These are phyloP conservation scores for Nakataea oryzae DNA, from an alignment of 2,329 filamentous ascomycete species.

Conservation along the genomic window DNA sequence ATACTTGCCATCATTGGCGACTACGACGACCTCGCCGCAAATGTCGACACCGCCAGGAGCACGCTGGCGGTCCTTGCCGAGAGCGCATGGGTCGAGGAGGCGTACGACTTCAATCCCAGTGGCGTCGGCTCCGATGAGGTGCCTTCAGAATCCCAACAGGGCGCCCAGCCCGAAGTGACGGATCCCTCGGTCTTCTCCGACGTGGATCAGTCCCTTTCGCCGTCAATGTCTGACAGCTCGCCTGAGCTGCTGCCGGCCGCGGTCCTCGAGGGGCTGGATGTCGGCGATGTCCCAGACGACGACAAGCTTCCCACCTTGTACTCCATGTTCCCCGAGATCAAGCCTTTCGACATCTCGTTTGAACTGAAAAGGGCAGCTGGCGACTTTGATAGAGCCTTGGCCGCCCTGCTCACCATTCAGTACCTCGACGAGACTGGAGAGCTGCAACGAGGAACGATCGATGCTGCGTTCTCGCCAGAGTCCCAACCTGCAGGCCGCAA, in stretches of 20 bases:
- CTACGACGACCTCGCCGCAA: conserved; percentile 46
- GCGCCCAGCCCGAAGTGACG: not conserved
- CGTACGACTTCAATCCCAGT: conserved; percentile 68
- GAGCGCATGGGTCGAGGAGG: conserved; percentile 55
- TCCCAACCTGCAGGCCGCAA: conserved; percentile 3
- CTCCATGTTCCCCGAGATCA: conserved; percentile 63
- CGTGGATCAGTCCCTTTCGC: not conserved
- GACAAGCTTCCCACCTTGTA: conserved; percentile 54
- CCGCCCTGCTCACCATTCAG: conserved; percentile 69
- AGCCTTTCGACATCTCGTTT: conserved; percentile 52
- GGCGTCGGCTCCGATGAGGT: conserved; percentile 40
- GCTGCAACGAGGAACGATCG: conserved; percentile 58
- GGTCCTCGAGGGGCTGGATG: not conserved
- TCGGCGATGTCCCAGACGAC: conserved; percentile 28
- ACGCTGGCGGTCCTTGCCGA: conserved; percentile 56
- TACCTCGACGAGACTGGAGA: conserved; percentile 61
- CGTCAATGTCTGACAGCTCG: not conserved
- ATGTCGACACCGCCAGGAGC: conserved; percentile 43
- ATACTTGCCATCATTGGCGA: conserved; percentile 69
- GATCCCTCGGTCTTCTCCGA: not conserved
- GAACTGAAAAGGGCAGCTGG: conserved; percentile 58
- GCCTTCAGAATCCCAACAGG: conserved; percentile 1
- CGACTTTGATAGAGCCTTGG: conserved; percentile 60
- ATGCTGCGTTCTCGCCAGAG: conserved; percentile 60
- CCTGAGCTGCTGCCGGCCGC: not conserved